Base-by-base conservation (phyloP, 2,329 filamentous ascomycete genomes). In the Colletotrichum sp. region DNA sequence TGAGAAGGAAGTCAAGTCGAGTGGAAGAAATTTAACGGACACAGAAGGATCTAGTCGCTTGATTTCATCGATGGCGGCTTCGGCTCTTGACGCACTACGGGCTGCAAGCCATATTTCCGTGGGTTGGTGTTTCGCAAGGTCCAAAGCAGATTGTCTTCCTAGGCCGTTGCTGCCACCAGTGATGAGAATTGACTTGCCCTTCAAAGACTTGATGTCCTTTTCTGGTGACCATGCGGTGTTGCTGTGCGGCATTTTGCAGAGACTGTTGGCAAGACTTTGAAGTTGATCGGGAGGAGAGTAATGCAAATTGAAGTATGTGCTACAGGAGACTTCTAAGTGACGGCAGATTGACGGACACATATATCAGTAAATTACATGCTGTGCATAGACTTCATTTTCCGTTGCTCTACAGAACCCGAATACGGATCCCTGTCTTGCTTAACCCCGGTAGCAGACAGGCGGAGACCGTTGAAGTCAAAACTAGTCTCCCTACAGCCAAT, bases 71-170 rank as follows among this genome's bases (percentile, higher is more conserved):
- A 85, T 83, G 26, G 83, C 80, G 49, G 81, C 83, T 10, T 83
- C 80, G n/a, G 81, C 83, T 44, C 82, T 82, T 62, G 86, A 84
- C 49, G 81, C 82, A 34, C 83, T 88, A 63, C 90, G 87, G 2
- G 88, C 89, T 21, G 86, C 89, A 72, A 92, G 86, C 82, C 89
- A 91, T 75, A 92, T 88, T 71, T 90, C 87, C 1, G 83, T 82
- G 4, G 90, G 89, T 9, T 84, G 80, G 80, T 92, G 90, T 21
- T 15, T 68, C n/a, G 65, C 62, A 2, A 68, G 26, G 7, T 68
- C 71, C 4, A 73, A 13, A 10, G 34, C 63, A 8, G 71, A 68
- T 57, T 69, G 63, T 15, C 52, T 21, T 13, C 71, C 64, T 5
- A 73, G 18, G 3, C 71, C 71, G 34, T 57, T 55, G 36, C n/a